A percentile compares a stretch with the other conserved stretches of the same genome.
These are phyloP conservation scores for Microsporum ferrugineum DNA, from an alignment of 2,329 filamentous ascomycete genomes.

Conservation along the genomic window DNA sequence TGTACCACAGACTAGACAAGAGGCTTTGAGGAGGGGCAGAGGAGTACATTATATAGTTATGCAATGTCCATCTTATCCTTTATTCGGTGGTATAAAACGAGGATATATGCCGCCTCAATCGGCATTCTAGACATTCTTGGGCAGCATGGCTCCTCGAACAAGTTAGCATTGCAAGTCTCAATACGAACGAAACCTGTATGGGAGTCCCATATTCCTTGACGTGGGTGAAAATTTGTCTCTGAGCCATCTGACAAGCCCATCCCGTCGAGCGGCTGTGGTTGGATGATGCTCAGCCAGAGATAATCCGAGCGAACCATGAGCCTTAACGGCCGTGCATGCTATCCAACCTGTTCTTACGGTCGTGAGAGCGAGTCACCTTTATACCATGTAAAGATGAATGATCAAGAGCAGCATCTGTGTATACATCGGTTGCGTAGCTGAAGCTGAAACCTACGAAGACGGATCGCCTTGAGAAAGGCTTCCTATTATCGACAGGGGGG, in stretches of 20 bases:
- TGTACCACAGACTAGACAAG: neutral
- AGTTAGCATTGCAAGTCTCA: neutral
- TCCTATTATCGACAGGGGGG: neutral
- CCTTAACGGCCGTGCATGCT: neutral
- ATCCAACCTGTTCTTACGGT: neutral
- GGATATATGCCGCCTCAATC: neutral
- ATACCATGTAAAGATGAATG: neutral
- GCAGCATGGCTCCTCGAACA: neutral
- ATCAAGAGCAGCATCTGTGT: neutral
- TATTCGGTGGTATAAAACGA: neutral
- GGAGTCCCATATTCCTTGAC: neutral
- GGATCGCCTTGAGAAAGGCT: neutral
- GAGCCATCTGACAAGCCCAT: neutral
- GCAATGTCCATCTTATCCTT: neutral
- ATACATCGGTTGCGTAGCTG: neutral
- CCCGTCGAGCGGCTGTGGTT: neutral
- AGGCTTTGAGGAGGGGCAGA: neutral
- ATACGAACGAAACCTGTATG: neutral
- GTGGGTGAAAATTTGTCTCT: neutral
- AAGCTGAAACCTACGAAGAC: too few species aligned
- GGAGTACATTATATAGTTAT: neutral
- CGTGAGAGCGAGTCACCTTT: neutral
- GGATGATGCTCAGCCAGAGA: neutral
- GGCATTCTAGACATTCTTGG: neutral
- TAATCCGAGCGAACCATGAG: neutral